phyloP scores from a whole-genome alignment of 495 filamentous ascomycete genomes.

The Penicillium argentinense region DNA sequence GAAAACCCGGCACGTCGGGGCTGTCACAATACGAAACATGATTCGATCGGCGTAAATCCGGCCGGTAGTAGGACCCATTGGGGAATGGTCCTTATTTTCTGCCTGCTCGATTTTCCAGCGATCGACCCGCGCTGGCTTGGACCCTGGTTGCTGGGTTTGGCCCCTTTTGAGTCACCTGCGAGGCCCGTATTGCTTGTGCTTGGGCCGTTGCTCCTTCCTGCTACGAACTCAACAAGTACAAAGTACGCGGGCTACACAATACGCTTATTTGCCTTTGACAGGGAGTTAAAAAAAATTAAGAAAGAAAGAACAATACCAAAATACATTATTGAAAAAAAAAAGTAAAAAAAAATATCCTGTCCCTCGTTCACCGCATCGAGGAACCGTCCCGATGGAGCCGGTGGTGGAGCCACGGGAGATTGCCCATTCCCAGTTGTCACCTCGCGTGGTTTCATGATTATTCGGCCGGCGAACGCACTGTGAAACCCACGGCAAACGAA shows the following conservation, averaged over 20 bases:
- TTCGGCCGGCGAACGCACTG: constrained; percentile 4
- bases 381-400: constrained; percentile 27
- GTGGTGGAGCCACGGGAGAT: constrained; percentile 33
- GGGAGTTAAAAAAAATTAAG: background rate
- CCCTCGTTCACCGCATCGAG: constrained; percentile 25
- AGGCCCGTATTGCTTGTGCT: background rate
- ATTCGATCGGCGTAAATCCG: constrained; percentile 9
- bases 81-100: constrained; percentile 7
- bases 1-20: constrained; percentile 11
- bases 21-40: constrained; percentile 3
- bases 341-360: constrained; percentile 1
- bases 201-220: background rate
- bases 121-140: constrained; percentile 25
- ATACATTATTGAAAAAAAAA: constrained; percentile 1
- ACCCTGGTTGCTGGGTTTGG: constrained; percentile 4
- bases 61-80: background rate
- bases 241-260: background rate
- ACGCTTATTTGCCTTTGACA: background rate
- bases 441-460: constrained; percentile 33
- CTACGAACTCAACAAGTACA: background rate
- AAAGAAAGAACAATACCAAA: no score
- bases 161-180: constrained; percentile 12
- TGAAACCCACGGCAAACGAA: background rate
- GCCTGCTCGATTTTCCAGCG: constrained; percentile 9
- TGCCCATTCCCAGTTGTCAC: constrained; percentile 29